These are phyloP conservation scores for Scheffersomyces ergatensis DNA, from an alignment of 805 yeast genomes.

Conservation along the genomic window DNA sequence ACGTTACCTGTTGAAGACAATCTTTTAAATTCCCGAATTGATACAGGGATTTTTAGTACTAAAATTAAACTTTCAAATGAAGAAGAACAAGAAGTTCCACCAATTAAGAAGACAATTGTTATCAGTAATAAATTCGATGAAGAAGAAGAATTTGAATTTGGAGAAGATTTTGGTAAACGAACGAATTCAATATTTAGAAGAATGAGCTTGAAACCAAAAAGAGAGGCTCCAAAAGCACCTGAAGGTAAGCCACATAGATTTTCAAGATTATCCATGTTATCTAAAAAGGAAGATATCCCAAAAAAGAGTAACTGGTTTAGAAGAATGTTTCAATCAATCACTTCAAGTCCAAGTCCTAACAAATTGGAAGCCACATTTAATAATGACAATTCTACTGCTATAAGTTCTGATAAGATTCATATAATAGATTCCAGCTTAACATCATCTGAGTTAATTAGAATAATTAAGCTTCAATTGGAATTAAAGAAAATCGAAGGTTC, in stretches of 20 bases:
- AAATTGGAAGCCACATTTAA: not conserved
- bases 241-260: conserved; percentile 21
- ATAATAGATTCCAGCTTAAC: conserved; percentile 32
- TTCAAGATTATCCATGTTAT: conserved; percentile 31
- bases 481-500: conserved; percentile 52
- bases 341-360: conserved; percentile 3
- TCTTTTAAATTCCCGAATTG: not conserved
- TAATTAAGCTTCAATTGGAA: conserved; percentile 40
- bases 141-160: conserved; percentile 1
- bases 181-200: conserved; percentile 17
- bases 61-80: conserved; percentile 2
- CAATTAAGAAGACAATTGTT: not conserved
- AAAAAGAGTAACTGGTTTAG: conserved; percentile 36
- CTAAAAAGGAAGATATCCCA: conserved; percentile 1
- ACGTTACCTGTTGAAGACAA: not conserved
- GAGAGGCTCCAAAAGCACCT: conserved; percentile 41
- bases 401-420: conserved; percentile 14
- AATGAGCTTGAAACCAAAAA: conserved; percentile 34
- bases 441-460: conserved; percentile 28
- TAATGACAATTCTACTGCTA: not conserved
- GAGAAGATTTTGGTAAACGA: not conserved
- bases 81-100: not conserved
- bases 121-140: conserved; percentile 1
- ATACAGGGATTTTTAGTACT: conserved; percentile 29
- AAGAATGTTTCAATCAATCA: conserved; percentile 29